Conservation (phyloP, 495 filamentous ascomycete species). For the Rusavskia elegans region DNA sequence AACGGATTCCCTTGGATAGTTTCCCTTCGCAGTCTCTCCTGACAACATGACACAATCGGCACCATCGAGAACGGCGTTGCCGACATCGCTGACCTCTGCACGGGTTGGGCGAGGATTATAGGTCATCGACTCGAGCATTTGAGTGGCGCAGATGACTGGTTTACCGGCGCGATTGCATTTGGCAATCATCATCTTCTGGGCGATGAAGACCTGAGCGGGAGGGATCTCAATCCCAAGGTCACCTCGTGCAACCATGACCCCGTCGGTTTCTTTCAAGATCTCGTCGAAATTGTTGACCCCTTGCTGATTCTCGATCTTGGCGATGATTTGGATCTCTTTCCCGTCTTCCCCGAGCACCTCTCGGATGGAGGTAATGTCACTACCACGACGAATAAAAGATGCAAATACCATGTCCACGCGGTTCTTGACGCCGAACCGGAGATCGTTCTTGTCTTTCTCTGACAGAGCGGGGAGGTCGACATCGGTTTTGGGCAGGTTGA, state of each 20-base stretch:
- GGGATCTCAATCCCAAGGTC: conserved; percentile 98
- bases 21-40: conserved; percentile 95
- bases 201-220: conserved; percentile 93
- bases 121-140: conserved; percentile 98
- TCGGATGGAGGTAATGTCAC: conserved; percentile 84
- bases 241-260: conserved; percentile 99
- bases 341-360: conserved; percentile 84
- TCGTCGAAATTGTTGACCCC: conserved; percentile 98
- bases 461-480: conserved; percentile 94
- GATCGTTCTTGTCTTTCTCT: conserved; percentile 92
- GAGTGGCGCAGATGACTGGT: conserved; percentile 86
- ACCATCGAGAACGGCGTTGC: conserved; percentile 93
- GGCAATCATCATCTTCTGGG: conserved; percentile 99
- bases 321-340: conserved; percentile 95
- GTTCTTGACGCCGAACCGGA: conserved; percentile 93
- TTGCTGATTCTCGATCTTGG: conserved; percentile 99
- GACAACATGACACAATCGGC: conserved; percentile 99
- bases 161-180: conserved; percentile 99
- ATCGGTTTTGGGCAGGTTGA: conserved; percentile 96
- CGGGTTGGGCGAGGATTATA: conserved; percentile 96
- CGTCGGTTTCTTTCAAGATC: conserved; percentile 90
- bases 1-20: conserved; percentile 83
- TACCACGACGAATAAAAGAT: conserved; percentile 87
- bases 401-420: conserved; percentile 98
- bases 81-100: conserved; percentile 95